Evolutionary conservation across 306 rosid species (phyloP), one percentile per base, ranked within the genome.

Genomic region (Canavalia ensiformis): DNA sequence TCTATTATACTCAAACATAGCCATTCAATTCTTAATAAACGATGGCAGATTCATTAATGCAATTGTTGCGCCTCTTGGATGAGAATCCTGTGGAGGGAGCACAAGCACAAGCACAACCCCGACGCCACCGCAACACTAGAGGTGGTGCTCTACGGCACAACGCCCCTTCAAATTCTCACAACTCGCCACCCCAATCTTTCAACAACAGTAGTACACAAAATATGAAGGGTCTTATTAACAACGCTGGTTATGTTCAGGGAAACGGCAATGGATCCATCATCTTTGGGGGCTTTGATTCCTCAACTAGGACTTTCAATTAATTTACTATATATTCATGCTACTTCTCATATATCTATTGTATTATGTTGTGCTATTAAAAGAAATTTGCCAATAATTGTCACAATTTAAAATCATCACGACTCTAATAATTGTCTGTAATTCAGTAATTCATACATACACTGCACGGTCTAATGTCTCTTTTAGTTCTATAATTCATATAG

Each of bases 181-280:
- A 34, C 25, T 28, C 68, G 0, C 45, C 81, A 3, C 5, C n/a
- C 28, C 30, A 8, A 25, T 5, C 81, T 5, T n/a, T 55, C 12
- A 10, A 12, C 64, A 64, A 77, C 35, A 11, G 51, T 0, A 84
- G 87, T 35, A 47, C 72, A 33, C 87, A 49, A 8, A 41, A 65
- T 59, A 57, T 78, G 76, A 30, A 33, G 7, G 87, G 81, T 74
- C 84, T 66, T 50, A 73, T 78, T 30, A 78, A 84, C 80, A 84
- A 84, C 73, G 7, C 73, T 6, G 87, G 87, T 47, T 73, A 49
- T 51, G 69, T 47, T 25, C 0, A 37, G 13, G 87, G 87, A 35
- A 47, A 84, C 34, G 81, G 81, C 72, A 84, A 84, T 45, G 87
- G 84, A 57, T 37, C 67, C 51, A 29, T 84, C 72, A 3, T 84